Evolutionary conservation across 225 moss, liverwort and hornwort species (phyloP), one percentile per base, ranked within the genome.

Genomic region (Physcomitrellopsis africana): DNA sequence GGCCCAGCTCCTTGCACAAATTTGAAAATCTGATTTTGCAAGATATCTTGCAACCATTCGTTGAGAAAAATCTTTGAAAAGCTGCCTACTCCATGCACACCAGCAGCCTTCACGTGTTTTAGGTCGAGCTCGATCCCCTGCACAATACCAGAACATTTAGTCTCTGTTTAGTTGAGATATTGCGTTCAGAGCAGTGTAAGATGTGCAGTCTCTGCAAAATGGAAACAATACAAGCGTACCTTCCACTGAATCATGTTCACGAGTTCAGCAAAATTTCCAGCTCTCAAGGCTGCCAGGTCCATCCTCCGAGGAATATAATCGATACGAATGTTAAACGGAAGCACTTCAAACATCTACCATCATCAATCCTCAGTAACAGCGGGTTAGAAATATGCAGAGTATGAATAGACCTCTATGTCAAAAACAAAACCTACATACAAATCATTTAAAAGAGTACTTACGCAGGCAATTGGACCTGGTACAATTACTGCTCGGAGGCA

Each of bases 51-150:
- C 22, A 99, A 75, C 97, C 97, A 99, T 85, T 94, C 92, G 10
- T 89, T 85, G n/a, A 94, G 79, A 10, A 99, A 82, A 53, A 89
- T 85, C 51, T 78, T 95, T 47, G 97, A 91, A 72, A 94, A 95
- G 74, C 97, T 99, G 84, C 97, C 87, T 67, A 95, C 86, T 32
- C 97, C 97, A 84, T 94, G 94, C 56, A 99, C 94, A 64, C 94
- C 94, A 43, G 89, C 82, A 69, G 93, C 93, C 82, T 90, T 86
- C 12, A 99, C 94, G 73, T 99, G 93, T 89, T 93, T 99, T 17
- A 99, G 77, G 75, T 94, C 89, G 56, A 99, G 84, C 80, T 99
- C 97, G 72, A 99, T 99, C 65, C 97, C 97, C 96, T 96, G 84
- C 75, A 81, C 68, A 75, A 58, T 71, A 70, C 62, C 16, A 63